Conservation (phyloP, 1,139 yeast genomes). For the Suhomyces anneliseae region DNA sequence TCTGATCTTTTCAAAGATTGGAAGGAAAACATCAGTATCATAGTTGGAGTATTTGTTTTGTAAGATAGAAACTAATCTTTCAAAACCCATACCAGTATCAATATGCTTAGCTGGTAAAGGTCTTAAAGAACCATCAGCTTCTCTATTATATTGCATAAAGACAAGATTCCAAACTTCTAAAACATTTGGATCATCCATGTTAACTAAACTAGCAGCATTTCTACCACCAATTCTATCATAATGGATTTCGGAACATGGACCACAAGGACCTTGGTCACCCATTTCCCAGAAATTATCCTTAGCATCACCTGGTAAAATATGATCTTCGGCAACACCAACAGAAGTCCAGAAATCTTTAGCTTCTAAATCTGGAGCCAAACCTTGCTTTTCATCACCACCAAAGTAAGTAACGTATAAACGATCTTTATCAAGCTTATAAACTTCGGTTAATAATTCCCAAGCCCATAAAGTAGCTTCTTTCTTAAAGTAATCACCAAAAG, state of each 20-base stretch:
- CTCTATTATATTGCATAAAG: slow-evolving; percentile 94
- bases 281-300: slow-evolving; percentile 98
- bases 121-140: slow-evolving; percentile 77
- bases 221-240: slow-evolving; percentile 98
- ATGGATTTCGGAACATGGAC: slow-evolving; percentile 97
- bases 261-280: slow-evolving; percentile 99
- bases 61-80: slow-evolving; percentile 89
- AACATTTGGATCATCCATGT: slow-evolving; percentile 96
- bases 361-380: slow-evolving; percentile 92
- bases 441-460: slow-evolving; percentile 87
- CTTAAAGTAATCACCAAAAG: slow-evolving; percentile 97
- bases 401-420: slow-evolving; percentile 93
- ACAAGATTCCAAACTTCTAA: slow-evolving; percentile 97
- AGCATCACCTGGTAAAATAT: slow-evolving; percentile 86
- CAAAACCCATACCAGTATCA: slow-evolving; percentile 99
- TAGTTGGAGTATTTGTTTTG: slow-evolving; percentile 91
- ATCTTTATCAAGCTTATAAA: slow-evolving; percentile 73
- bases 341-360: slow-evolving; percentile 85
- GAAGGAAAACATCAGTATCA: slow-evolving; percentile 95
- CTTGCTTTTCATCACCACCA: slow-evolving; percentile 83
- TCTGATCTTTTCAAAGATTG: slow-evolving; percentile 79
- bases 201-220: slow-evolving; percentile 86
- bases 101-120: slow-evolving; percentile 90
- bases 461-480: slow-evolving; percentile 85
- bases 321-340: slow-evolving; percentile 89